Conservation (phyloP, 108 stramenopile species). For the Cyclostephanos tholiformis region DNA sequence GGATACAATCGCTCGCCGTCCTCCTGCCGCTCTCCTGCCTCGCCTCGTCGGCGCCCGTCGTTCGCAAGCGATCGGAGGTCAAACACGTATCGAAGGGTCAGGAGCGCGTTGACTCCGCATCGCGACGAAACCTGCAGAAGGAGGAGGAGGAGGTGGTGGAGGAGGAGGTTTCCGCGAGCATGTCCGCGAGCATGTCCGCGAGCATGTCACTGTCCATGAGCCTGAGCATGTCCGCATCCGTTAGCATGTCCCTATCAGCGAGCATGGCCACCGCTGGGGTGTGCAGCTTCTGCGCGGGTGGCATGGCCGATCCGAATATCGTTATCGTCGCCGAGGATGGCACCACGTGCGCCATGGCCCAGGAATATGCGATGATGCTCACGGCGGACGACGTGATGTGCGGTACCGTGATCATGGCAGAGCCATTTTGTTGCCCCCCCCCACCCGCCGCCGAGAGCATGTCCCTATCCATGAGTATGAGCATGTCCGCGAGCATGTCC, state of each 20-base stretch:
- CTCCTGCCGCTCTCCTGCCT: too few species aligned
- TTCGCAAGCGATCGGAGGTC: conserved; percentile 1
- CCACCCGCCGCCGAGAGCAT: not conserved
- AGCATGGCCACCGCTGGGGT: not conserved
- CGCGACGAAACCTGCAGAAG: not conserved
- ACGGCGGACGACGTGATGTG: too few species aligned
- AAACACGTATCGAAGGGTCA: conserved; percentile 5
- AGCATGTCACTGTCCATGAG: not conserved
- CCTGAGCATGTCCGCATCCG: not conserved
- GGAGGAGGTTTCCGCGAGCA: not conserved
- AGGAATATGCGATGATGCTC: too few species aligned
- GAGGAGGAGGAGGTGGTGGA: not conserved
- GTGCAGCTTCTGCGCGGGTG: not conserved
- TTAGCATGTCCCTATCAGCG: not conserved
- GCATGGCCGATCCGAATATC: too few species aligned
- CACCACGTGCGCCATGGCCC: too few species aligned
- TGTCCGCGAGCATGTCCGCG: not conserved
- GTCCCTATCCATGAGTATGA: not conserved
- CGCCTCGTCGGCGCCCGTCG: not conserved
- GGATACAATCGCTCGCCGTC: too few species aligned
- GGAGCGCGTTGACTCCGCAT: not conserved
- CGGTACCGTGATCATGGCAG: not conserved
- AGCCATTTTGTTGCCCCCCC: not conserved
- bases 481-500: not conserved
- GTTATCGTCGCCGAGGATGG: too few species aligned